A percentile compares a stretch with the other conserved stretches of the same genome.
Conservation (phyloP, 352 stramenopile genomes). For the Phytophthora crassamura region DNA sequence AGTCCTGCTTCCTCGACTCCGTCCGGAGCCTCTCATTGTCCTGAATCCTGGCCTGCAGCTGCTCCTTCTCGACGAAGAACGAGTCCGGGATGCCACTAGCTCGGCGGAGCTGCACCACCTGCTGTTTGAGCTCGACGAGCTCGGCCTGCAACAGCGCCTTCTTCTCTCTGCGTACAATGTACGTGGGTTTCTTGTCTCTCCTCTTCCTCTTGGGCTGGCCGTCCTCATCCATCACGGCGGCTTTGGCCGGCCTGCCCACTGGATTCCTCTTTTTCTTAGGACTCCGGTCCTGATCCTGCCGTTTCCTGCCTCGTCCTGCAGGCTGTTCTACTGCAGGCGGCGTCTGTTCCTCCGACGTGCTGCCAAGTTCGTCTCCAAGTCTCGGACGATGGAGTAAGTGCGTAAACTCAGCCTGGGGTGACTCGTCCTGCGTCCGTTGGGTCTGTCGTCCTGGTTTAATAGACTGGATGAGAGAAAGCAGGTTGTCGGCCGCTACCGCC, state of each 20-base stretch:
- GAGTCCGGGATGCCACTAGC: slow-evolving; percentile 41
- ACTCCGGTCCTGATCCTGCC: not conserved
- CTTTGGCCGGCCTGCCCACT: slow-evolving; percentile 12
- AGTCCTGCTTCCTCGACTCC: slow-evolving; percentile 50
- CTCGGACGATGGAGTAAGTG: not conserved
- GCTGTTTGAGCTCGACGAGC: slow-evolving; percentile 37
- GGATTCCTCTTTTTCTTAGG: slow-evolving; percentile 16
- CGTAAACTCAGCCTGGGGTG: not conserved
- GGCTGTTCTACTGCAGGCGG: not conserved
- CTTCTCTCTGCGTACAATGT: slow-evolving; percentile 53
- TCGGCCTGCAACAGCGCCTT: slow-evolving; percentile 52
- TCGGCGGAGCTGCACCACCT: slow-evolving; percentile 35
- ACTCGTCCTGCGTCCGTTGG: not conserved
- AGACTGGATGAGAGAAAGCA: slow-evolving; percentile 44
- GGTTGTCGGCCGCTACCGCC: slow-evolving; percentile 28
- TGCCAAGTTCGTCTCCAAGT: slow-evolving; percentile 9
- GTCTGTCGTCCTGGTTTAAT: not conserved
- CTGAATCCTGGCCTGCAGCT: slow-evolving; percentile 24
- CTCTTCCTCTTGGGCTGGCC: slow-evolving; percentile 18
- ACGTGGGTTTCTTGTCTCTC: slow-evolving; percentile 47
- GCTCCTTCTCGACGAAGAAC: slow-evolving; percentile 40
- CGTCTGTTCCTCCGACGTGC: slow-evolving; percentile 26
- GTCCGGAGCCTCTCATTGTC: slow-evolving; percentile 46
- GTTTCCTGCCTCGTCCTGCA: slow-evolving; percentile 12
- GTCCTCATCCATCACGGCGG: slow-evolving; percentile 6